Evolutionary conservation across 73 alveolate species (phyloP), one percentile per base, ranked within the genome.

Genomic region (Stentor roeselii): DNA sequence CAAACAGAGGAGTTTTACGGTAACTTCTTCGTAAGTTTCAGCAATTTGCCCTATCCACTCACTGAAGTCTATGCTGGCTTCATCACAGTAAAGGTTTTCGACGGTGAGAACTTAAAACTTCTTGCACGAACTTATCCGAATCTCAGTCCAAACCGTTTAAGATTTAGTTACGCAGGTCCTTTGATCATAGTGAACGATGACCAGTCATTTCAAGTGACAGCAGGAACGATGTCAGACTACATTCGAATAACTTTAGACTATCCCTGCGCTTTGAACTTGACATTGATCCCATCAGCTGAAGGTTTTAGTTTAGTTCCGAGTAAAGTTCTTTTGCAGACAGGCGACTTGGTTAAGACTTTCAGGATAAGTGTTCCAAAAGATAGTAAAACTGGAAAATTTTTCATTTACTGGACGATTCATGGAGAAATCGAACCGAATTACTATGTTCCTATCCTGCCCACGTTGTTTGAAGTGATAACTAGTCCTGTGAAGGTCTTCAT

Each of bases 81-180:
- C 15, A 82, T 86, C 6, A 42, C 83, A 6, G 76, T 86, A 21
- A 30, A 67, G 59, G 42, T 83, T 30, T 78, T 59, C 50, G 90
- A 86, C 39, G 90, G 83, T 6, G 36, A 21, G 36, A 76, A 76
- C 3, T 75, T 50, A 35, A 78, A 30, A 21, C 42, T 88, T 60
- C 60, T 88, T 75, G 91, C 84, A 39, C 34, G 90, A 42, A 67
- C 89, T 30, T 88, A 78, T 37, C 82, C 88, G 2, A 88, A 88
- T 78, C 60, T 88, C n/a, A 89, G 85, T 75, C 94, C 94, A 1
- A 84, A 42, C 59, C 39, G 61, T 36, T 86, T 86, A 42, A 59
- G 37, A 41, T 86, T 60, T 60, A 11, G 60, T 27, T 86, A 86
- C 42, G 58, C 91, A 3, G 92, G 92, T 34, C 92, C 92, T 6